Evolutionary conservation across 2,329 filamentous ascomycete genomes (phyloP).

Genomic region (Colletotrichum tropicicola): DNA sequence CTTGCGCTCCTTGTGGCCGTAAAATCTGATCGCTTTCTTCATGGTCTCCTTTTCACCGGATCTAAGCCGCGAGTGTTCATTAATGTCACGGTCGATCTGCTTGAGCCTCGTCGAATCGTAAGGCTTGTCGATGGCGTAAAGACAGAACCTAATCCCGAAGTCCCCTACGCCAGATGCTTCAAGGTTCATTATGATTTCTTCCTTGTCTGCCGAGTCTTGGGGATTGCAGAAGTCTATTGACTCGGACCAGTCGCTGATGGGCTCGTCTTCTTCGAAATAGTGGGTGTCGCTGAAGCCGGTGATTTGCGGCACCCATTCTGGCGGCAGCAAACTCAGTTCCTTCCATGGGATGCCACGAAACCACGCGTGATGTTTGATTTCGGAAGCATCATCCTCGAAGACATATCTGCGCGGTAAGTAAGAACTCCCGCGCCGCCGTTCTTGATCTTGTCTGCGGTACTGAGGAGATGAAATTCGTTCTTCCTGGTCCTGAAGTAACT

Average conservation of each 20-base stretch:
- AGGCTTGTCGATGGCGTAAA: conserved; percentile 55
- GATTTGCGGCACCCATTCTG: conserved; percentile 84
- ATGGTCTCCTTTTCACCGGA: conserved; percentile 50
- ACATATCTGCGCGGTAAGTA: conserved; percentile 65
- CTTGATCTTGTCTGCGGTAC: conserved; percentile 23
- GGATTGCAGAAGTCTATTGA: conserved; percentile 40
- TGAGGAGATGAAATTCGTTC: conserved; percentile 73
- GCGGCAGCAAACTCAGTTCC: conserved; percentile 72
- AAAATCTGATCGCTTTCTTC: conserved; percentile 60
- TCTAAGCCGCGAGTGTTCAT: conserved; percentile 44
- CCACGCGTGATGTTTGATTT: conserved; percentile 90
- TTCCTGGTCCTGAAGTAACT: conserved; percentile 78
- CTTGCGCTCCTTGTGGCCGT: conserved; percentile 74
- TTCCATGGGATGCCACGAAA: conserved; percentile 85
- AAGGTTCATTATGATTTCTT: neutral
- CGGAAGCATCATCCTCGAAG: conserved; percentile 83
- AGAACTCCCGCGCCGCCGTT: conserved; percentile 29
- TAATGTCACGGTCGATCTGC: conserved; percentile 58
- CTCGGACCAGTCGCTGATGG: conserved; percentile 71
- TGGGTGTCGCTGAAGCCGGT: conserved; percentile 76
- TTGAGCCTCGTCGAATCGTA: conserved; percentile 59
- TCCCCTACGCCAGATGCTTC: neutral
- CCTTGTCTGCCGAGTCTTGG: neutral
- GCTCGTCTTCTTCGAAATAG: conserved; percentile 88
- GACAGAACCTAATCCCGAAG: neutral